phyloP scores from a whole-genome alignment of 495 filamentous ascomycete species.

The Aspergillus nidulans region DNA sequence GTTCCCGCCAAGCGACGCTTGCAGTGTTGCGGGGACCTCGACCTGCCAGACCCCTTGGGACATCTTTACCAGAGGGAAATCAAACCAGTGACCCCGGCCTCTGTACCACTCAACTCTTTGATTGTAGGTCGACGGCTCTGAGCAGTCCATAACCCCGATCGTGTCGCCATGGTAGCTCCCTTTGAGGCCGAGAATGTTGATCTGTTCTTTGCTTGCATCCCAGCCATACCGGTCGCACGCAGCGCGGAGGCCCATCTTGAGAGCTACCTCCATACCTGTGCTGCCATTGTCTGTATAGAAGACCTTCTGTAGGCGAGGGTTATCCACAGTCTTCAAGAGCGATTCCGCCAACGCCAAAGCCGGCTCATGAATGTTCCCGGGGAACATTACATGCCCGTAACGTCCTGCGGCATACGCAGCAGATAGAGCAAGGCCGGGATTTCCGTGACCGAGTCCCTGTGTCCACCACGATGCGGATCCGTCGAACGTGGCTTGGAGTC shows the following conservation, averaged over 20 bases:
- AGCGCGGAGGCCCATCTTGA: slow-evolving; percentile 74
- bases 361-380: slow-evolving; percentile 66
- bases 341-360: slow-evolving; percentile 59
- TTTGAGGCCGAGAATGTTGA: slow-evolving; percentile 66
- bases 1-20: slow-evolving; percentile 40
- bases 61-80: slow-evolving; percentile 65
- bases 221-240: slow-evolving; percentile 59
- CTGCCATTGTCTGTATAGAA: slow-evolving; percentile 80
- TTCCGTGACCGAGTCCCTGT: slow-evolving; percentile 74
- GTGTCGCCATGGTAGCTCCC: slow-evolving; percentile 80
- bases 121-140: slow-evolving; percentile 68
- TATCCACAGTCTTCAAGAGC: slow-evolving; percentile 51
- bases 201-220: slow-evolving; percentile 48
- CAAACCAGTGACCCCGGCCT: slow-evolving; percentile 70
- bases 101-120: slow-evolving; percentile 77
- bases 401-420: slow-evolving; percentile 76
- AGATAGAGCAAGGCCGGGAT: slow-evolving; percentile 59
- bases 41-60: slow-evolving; percentile 58
- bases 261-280: slow-evolving; percentile 71
- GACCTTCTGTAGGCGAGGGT: slow-evolving; percentile 57
- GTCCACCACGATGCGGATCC: slow-evolving; percentile 86
- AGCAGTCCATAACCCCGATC: slow-evolving; percentile 75
- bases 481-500: slow-evolving; percentile 62
- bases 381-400: slow-evolving; percentile 84
- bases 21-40: slow-evolving; percentile 45